Conservation (phyloP, 257 asterid species). For the Gentiana dahurica region DNA sequence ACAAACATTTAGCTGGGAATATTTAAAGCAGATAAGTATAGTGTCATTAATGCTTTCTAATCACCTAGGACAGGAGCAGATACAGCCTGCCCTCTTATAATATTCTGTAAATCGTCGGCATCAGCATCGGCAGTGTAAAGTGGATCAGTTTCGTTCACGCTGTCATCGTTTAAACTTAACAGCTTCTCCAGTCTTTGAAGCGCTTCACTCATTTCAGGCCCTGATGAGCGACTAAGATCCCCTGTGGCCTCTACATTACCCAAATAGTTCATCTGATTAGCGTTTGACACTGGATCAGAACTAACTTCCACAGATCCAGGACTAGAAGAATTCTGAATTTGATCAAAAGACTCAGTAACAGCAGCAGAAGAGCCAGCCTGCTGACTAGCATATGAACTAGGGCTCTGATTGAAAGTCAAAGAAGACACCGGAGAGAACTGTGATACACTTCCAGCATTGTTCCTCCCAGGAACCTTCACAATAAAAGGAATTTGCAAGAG, state of each 20-base stretch:
- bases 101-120: conserved; percentile 35
- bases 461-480: conserved; percentile 41
- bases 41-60: conserved; percentile 17
- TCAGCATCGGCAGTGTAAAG: conserved; percentile 32
- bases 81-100: conserved; percentile 27
- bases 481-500: conserved; percentile 5
- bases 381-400: conserved; percentile 35
- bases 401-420: conserved; percentile 39
- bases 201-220: conserved; percentile 43
- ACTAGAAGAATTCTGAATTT: conserved; percentile 33
- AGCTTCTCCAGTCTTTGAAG: conserved; percentile 60
- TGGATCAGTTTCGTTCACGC: conserved; percentile 20
- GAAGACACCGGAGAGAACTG: conserved; percentile 38
- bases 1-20: not conserved
- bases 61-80: conserved; percentile 34
- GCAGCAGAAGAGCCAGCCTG: conserved; percentile 42
- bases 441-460: conserved; percentile 31
- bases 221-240: conserved; percentile 42
- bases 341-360: conserved; percentile 44
- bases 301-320: conserved; percentile 60
- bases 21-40: not conserved
- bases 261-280: conserved; percentile 18
- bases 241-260: conserved; percentile 23
- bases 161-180: conserved; percentile 66
- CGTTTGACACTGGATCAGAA: conserved; percentile 28